These are phyloP conservation scores for Thielaviopsis euricoi DNA, from an alignment of 2,329 filamentous ascomycete species.

Conservation along the genomic window DNA sequence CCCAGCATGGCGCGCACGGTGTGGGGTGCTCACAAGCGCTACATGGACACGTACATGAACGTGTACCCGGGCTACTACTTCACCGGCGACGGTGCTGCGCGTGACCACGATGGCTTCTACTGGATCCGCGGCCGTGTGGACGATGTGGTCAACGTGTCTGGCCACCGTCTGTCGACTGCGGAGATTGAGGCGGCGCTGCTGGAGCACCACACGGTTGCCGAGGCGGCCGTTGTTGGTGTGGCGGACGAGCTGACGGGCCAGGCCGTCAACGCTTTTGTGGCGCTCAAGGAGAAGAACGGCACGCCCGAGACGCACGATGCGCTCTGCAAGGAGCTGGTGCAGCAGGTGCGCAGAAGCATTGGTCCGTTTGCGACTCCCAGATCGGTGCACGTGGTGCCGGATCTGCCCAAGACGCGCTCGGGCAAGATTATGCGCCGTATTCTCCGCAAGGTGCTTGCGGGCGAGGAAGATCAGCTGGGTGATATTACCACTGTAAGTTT, in stretches of 20 bases:
- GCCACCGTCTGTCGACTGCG: constrained; percentile 87
- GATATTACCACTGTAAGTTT: constrained; percentile 72
- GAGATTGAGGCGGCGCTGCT: constrained; percentile 96
- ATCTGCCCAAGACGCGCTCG: constrained; percentile 90
- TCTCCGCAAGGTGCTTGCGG: constrained; percentile 88
- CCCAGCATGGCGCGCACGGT: constrained; percentile 97
- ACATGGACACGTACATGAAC: constrained; percentile 96
- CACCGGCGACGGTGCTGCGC: constrained; percentile 83
- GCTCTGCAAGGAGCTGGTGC: constrained; percentile 79
- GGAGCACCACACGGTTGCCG: constrained; percentile 77
- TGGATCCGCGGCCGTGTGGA: constrained; percentile 98
- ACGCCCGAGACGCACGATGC: constrained; percentile 53
- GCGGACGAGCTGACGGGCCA: constrained; percentile 89
- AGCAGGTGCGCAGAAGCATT: constrained; percentile 94
- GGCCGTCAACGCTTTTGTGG: constrained; percentile 91
- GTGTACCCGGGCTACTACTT: constrained; percentile 98
- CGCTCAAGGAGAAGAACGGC: constrained; percentile 78
- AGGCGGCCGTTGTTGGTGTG: constrained; percentile 90
- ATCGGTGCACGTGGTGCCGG: constrained; percentile 75
- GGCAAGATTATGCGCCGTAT: constrained; percentile 99
- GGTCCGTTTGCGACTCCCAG: constrained; percentile 95
- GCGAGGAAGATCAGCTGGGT: constrained; percentile 91
- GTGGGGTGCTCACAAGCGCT: constrained; percentile 93
- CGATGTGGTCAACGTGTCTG: constrained; percentile 95
- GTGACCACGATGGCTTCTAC: constrained; percentile 97